Base-by-base conservation (phyloP, 805 yeast species). In the Candida michaelii region DNA sequence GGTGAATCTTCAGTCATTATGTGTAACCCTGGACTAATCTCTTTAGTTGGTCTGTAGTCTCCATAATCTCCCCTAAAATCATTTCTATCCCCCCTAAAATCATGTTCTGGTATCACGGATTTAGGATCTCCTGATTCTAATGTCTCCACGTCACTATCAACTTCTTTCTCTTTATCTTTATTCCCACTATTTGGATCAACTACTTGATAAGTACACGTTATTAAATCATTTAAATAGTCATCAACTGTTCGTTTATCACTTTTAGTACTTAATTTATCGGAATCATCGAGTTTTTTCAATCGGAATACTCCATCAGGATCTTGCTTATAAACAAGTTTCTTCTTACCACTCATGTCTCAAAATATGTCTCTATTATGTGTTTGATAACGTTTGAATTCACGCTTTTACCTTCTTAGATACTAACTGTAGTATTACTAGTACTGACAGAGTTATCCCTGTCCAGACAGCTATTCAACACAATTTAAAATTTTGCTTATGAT, bases 251-350 rank as follows among this genome's bases (percentile, higher is more conserved):
- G 42, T 36, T 55, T 55, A 36, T 48, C 52, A 2, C 47, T 40
- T 35, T 47, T 47, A 6, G 49, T 47, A 16, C 47, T 43, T 9
- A 45, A 25, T 19, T 39, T 38, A 24, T 49, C 49, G n/a, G 40
- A 33, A 11, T 46, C 50, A 5, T 48, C 56, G n/a, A 54, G 56
- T 39, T 59, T 59, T 44, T 63, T 63, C 30, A 65, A 49, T 12
- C 71, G 52, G 43, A 62, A 66, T 12, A 65, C 69, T 3, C 72
- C 72, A 47, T 66, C 72, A 5, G 68, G 60, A 43, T 61, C 70
- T 46, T 65, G 69, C 42, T 59, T 58, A 46, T 66, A 66, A 10
- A 64, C 61, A 15, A 65, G 43, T 43, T 61, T 65, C 44, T 59
- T 59, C 49, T 59, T 60, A 10, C 48, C 47, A 7, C 53, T 44